Base-by-base conservation (phyloP, 257 asterid species). In the Ballota nigra region DNA sequence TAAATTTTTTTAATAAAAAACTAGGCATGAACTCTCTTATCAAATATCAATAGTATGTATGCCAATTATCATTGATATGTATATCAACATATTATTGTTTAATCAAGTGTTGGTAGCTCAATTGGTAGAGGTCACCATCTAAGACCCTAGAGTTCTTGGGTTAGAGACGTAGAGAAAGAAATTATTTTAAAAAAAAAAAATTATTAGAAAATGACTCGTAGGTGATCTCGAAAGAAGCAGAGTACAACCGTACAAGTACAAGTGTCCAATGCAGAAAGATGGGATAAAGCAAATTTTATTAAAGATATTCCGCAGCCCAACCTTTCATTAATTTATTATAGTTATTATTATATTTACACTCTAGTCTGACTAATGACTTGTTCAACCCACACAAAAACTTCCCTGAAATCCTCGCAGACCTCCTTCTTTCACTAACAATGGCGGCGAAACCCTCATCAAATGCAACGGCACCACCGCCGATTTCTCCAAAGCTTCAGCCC, bases 361-460 rank as follows among this genome's bases (percentile, higher is more conserved):
- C 33, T 6, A 33, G 5, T 59, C 20, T 55, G n/a, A n/a, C 40
- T 45, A 7, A 47, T 47, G 73, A 77, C 47, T 75, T 34, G 38
- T 74, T 19, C 11, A 67, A 73, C 69, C 38, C 53, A 55, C 74
- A 22, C 15, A 15, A 34, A 70, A 64, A 38, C 59, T 67, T 6
- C 63, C 61, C 66, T 41, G 12, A 77, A 71, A 59, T 72, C 63
- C 20, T 16, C 8, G 28, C 41, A n/a, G 22, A 58, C 7, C 53
- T 31, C 45, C 67, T 74, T 4, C 9, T 24, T 75, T 69, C 51
- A 19, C 19, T 28, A 24, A 52, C 45, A 52, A 81, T 84, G 88
- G 81, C 86, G 56, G 80, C 88, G 23, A 84, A 79, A 69, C 85
- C 85, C 65, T 31, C 87, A 31, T 69, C 83, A 6, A 62, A 77